Evolutionary conservation across 169 alveolate genomes (phyloP), one percentile per base, ranked within the genome.

Genomic region (Haemoproteus tartakovskyi): DNA sequence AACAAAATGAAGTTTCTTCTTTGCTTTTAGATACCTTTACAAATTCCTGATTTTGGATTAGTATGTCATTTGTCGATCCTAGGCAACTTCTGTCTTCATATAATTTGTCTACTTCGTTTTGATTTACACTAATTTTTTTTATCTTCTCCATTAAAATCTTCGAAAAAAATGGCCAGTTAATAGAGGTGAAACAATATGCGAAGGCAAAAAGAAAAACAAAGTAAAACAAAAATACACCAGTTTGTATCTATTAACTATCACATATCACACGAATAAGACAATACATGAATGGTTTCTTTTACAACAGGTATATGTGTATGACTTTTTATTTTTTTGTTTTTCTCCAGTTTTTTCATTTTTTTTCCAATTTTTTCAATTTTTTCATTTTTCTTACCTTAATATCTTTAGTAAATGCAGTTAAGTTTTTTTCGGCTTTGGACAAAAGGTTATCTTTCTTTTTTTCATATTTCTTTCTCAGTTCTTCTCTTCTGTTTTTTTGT

Each of bases 11-110:
- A n/a, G n/a, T n/a, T n/a, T n/a, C n/a, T n/a, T n/a, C n/a, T n/a
- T n/a, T n/a, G n/a, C n/a, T n/a, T n/a, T n/a, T n/a, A n/a, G n/a
- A 27, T 70, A 70, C 84, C 84, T 54, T 56, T 18, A 70, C 37
- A 36, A 70, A 14, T 8, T 24, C 56, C 36, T 70, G 84, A 11
- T 78, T 70, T 4, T 70, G 54, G 21, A 29, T 48, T 57, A 70
- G 21, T 37, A 70, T 37, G 21, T 70, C 78, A 21, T 24, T 70
- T n/a, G 84, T 12, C 1, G 51, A 56, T 21, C 54, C 40, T 24
- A 70, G 54, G n/a, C 46, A 70, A 18, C 21, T 70, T 12, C 84
- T 78, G 12, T 70, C 84, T 43, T 70, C 84, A 30, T 70, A 47
- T 48, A 70, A 12, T 24, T 18, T 70, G 43, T 56, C 46, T 47